Conservation (phyloP, 129 eudicot species). For the Ambrosia trifida region DNA sequence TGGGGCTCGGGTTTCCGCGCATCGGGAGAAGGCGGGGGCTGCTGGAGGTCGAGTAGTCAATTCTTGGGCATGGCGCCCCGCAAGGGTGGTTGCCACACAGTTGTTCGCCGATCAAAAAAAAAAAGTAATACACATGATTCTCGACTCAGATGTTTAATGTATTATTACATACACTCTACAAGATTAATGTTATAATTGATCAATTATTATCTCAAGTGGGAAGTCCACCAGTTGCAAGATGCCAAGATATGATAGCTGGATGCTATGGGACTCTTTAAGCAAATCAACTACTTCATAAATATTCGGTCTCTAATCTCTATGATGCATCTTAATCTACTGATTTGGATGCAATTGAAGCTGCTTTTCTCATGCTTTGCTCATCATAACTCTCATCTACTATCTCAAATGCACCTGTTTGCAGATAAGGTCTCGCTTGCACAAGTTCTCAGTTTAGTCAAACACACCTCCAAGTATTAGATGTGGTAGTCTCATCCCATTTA, state of each 20-base stretch:
- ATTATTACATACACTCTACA: conserved; percentile 25
- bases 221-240: conserved; percentile 57
- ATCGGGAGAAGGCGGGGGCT: no score
- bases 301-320: conserved; percentile 78
- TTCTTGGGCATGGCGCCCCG: no score
- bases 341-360: conserved; percentile 73
- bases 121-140: no score
- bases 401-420: conserved; percentile 88
- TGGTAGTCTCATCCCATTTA: conserved; percentile 10
- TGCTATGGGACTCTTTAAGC: conserved; percentile 81
- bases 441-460: conserved; percentile 8
- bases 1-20: no score
- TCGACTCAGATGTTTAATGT: conserved; percentile 5
- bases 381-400: conserved; percentile 85
- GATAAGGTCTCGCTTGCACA: conserved; percentile 86
- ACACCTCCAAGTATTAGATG: conserved; percentile 3
- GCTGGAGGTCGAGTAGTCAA: no score
- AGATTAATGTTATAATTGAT: conserved; percentile 7
- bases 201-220: conserved; percentile 21
- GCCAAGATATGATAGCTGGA: conserved; percentile 78
- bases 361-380: conserved; percentile 74
- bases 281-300: conserved; percentile 65
- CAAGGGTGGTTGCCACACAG: no score
- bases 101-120: no score
- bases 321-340: conserved; percentile 85